A percentile compares a stretch with the other conserved stretches of the same genome.
Conservation (phyloP, 2,329 filamentous ascomycete genomes). For the Beauveria rudraprayagi region DNA sequence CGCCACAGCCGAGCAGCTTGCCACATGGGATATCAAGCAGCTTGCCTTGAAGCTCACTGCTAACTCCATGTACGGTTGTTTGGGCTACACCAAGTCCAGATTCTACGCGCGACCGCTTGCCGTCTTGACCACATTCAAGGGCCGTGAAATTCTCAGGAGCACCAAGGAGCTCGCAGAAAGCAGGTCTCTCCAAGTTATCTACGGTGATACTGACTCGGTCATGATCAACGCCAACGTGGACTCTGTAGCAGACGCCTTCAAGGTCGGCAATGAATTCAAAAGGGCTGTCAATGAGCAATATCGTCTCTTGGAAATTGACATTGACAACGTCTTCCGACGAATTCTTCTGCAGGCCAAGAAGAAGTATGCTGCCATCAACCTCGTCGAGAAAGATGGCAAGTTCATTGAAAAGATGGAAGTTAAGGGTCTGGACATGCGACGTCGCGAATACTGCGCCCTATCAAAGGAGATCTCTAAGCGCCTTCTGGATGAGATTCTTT, state of each 20-base stretch:
- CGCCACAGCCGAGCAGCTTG: constrained; percentile 76
- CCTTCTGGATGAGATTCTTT: constrained; percentile 89
- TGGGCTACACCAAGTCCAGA: constrained; percentile 92
- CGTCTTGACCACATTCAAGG: constrained; percentile 93
- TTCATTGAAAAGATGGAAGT: constrained; percentile 93
- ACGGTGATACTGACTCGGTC: constrained; percentile 97
- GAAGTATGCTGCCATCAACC: constrained; percentile 96
- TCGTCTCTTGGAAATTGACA: constrained; percentile 88
- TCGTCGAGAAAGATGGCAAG: constrained; percentile 82
- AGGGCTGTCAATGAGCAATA: constrained; percentile 90
- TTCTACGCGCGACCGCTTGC: constrained; percentile 95
- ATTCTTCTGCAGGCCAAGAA: constrained; percentile 96
- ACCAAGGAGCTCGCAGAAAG: constrained; percentile 94
- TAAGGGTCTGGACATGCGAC: constrained; percentile 96
- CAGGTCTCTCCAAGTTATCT: constrained; percentile 88
- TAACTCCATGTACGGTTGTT: constrained; percentile 98
- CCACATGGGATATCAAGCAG: constrained; percentile 97
- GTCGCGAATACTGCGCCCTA: constrained; percentile 90
- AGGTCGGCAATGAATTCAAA: constrained; percentile 92
- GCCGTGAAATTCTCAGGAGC: constrained; percentile 90
- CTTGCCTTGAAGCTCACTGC: constrained; percentile 93
- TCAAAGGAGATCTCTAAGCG: constrained; percentile 91
- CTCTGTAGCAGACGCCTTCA: constrained; percentile 81
- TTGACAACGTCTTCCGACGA: constrained; percentile 92
- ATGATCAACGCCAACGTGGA: constrained; percentile 99